Conservation (phyloP, 176 grass and related monocot genomes). For the Luzula sylvatica region DNA sequence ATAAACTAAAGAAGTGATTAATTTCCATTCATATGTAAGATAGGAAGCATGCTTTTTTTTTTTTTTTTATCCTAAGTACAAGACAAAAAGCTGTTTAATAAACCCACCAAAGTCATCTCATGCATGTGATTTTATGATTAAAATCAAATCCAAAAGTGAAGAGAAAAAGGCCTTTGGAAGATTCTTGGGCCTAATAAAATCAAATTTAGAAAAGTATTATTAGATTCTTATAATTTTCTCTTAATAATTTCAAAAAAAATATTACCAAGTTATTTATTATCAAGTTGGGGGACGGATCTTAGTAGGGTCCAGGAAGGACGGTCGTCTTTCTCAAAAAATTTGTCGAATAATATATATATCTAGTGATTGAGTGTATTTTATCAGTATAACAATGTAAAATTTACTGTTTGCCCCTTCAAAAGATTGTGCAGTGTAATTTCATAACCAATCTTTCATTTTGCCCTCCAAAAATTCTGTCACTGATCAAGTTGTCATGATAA, state of each 20-base stretch:
- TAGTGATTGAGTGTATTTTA: no score
- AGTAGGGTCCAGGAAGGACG: no score
- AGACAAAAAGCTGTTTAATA: no score
- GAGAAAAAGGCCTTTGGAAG: constrained; percentile 39
- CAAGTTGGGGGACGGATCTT: no score
- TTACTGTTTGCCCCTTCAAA: no score
- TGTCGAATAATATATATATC: no score
- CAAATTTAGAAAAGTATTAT: no score
- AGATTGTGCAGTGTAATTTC: no score
- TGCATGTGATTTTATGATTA: constrained; percentile 12
- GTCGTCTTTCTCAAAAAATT: no score
- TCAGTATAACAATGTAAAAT: no score
- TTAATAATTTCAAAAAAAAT: neutral
- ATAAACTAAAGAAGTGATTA: neutral
- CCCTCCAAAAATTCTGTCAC: no score
- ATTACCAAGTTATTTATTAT: neutral
- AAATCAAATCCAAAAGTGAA: constrained; percentile 21
- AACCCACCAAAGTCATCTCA: constrained; percentile 12
- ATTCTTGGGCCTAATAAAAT: constrained; percentile 49
- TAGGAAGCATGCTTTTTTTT: neutral
- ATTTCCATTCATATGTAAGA: neutral
- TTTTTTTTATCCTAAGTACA: constrained; percentile 1
- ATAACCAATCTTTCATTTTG: no score
- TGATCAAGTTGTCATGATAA: constrained; percentile 13
- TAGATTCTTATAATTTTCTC: constrained; percentile 26